These are phyloP conservation scores for Pythium vanterpoolii DNA, from an alignment of 352 stramenopile genomes.

Conservation along the genomic window DNA sequence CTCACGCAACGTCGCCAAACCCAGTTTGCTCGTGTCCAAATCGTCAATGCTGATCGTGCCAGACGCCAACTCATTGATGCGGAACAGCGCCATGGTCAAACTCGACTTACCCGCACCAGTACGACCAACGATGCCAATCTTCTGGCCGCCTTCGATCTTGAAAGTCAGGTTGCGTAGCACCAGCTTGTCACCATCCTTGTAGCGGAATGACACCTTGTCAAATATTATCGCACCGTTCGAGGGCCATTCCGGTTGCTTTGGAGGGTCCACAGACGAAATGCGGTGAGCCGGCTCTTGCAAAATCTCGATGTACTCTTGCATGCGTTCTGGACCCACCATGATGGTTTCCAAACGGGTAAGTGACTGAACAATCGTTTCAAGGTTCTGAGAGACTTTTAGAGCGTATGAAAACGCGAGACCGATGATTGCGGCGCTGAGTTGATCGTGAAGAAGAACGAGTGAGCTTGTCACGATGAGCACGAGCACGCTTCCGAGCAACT, in stretches of 20 bases:
- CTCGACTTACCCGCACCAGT: conserved; percentile 85
- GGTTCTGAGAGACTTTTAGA: conserved; percentile 57
- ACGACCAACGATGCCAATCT: conserved; percentile 89
- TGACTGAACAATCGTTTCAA: conserved; percentile 69
- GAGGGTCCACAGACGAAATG: conserved; percentile 25
- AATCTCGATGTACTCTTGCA: conserved; percentile 71
- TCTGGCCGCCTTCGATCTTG: conserved; percentile 44
- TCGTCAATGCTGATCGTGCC: conserved; percentile 89
- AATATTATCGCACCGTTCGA: conserved; percentile 74
- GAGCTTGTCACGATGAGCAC: conserved; percentile 37
- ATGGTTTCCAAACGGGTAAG: conserved; percentile 31
- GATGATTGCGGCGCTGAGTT: conserved; percentile 49
- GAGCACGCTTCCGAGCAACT: conserved; percentile 40
- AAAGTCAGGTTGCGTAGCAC: conserved; percentile 46
- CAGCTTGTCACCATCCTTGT: conserved; percentile 63
- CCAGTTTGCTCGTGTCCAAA: conserved; percentile 73
- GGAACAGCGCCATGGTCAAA: conserved; percentile 90
- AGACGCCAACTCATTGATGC: conserved; percentile 85
- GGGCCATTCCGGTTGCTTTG: conserved; percentile 58
- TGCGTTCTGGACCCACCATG: conserved; percentile 82
- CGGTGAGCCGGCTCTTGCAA: conserved; percentile 16
- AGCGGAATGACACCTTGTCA: conserved; percentile 82
- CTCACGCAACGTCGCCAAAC: conserved; percentile 74
- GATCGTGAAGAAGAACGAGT: conserved; percentile 35
- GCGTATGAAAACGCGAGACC: conserved; percentile 85